These are phyloP conservation scores for Tulasnella sp. DNA, from an alignment of 768 basidiomycete genomes.

Conservation along the genomic window DNA sequence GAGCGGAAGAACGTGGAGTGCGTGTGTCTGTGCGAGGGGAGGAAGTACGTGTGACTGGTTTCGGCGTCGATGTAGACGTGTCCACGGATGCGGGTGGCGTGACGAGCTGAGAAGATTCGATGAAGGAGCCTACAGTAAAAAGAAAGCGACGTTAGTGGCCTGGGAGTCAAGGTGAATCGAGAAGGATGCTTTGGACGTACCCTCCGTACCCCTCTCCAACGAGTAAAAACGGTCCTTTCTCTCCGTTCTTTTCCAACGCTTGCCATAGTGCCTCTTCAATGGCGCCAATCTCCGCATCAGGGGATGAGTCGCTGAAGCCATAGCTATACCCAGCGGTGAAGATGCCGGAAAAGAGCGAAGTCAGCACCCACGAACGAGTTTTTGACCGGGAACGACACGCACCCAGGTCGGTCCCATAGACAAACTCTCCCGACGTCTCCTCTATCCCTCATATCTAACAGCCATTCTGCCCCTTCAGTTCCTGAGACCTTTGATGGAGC, in stretches of 20 bases:
- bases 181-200: not conserved
- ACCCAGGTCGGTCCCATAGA: conserved; percentile 17
- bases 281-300: conserved; percentile 3
- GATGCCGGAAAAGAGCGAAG: not conserved
- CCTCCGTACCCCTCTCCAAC: conserved; percentile 14
- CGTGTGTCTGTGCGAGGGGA: not conserved
- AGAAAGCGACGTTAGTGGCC: not conserved
- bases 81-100: not conserved
- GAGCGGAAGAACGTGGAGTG: conserved; percentile 2
- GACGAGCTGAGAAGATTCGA: not conserved
- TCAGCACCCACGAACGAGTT: not conserved
- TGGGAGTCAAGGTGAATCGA: not conserved
- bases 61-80: conserved; percentile 22
- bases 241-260: not conserved
- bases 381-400: not conserved
- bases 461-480: not conserved
- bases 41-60: not conserved
- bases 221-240: not conserved
- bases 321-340: not conserved
- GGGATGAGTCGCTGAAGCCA: conserved; percentile 10
- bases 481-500: not conserved
- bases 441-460: conserved; percentile 11
- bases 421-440: conserved; percentile 14
- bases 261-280: conserved; percentile 19
- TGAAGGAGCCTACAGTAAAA: not conserved